Evolutionary conservation across 1,284 basidiomycete genomes (phyloP).

Genomic region (Boletus holoroseus): DNA sequence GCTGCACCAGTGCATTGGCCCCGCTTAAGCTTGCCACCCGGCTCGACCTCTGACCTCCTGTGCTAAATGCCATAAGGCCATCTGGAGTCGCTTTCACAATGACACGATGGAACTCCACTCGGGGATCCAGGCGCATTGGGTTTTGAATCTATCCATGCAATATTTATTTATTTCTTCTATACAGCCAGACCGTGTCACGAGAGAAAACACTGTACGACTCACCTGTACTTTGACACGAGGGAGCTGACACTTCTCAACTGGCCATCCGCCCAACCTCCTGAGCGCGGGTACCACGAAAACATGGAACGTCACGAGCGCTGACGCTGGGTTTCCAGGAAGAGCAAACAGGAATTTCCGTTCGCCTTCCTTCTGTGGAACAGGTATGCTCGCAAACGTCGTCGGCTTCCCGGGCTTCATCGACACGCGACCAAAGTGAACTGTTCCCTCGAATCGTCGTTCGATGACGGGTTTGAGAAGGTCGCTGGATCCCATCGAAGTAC

Average conservation of each 20-base stretch:
- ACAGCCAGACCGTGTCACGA: background rate
- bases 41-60: conserved; percentile 81
- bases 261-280: conserved; percentile 67
- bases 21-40: conserved; percentile 71
- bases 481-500: conserved; percentile 85
- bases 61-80: conserved; percentile 64
- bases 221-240: conserved; percentile 67
- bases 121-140: conserved; percentile 62
- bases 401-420: conserved; percentile 74
- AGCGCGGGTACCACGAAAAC: conserved; percentile 81
- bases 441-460: conserved; percentile 69
- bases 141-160: conserved; percentile 45
- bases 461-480: conserved; percentile 86
- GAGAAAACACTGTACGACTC: background rate
- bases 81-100: conserved; percentile 45
- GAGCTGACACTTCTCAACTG: conserved; percentile 48
- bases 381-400: conserved; percentile 81
- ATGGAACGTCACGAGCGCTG: conserved; percentile 83
- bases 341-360: conserved; percentile 67
- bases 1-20: conserved; percentile 71
- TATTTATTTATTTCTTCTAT: background rate
- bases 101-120: conserved; percentile 81
- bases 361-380: conserved; percentile 30
- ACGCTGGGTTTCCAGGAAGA: conserved; percentile 84
- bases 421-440: conserved; percentile 75